Evolutionary conservation across 352 stramenopile species (phyloP).

Genomic region (Phytopythium litorale): DNA sequence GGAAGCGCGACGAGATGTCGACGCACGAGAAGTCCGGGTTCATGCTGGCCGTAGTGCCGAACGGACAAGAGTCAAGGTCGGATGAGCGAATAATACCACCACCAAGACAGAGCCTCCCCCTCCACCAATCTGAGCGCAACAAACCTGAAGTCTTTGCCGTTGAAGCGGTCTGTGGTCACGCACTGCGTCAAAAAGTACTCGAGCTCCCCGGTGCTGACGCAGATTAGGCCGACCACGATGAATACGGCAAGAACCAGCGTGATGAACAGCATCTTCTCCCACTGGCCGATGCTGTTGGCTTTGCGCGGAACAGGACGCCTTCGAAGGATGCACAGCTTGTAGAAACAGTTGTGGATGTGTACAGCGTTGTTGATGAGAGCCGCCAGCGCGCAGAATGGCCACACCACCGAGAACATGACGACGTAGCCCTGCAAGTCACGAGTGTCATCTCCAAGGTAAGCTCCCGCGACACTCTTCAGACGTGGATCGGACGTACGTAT

Average conservation of each 20-base stretch:
- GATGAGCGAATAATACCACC: background rate
- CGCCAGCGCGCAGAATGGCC: constrained; percentile 79
- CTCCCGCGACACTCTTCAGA: background rate
- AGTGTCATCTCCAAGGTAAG: background rate
- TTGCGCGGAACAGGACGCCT: constrained; percentile 72
- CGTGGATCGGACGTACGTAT: constrained; percentile 45
- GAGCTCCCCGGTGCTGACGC: constrained; percentile 76
- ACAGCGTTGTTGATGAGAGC: constrained; percentile 78
- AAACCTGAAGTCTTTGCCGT: constrained; percentile 82
- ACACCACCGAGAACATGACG: constrained; percentile 88
- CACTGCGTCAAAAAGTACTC: constrained; percentile 82
- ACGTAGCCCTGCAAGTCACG: constrained; percentile 57
- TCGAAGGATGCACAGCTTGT: constrained; percentile 72
- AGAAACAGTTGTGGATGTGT: constrained; percentile 83
- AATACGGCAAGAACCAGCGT: constrained; percentile 81
- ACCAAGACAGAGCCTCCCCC: background rate
- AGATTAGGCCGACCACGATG: constrained; percentile 81
- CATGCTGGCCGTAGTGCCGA: constrained; percentile 37
- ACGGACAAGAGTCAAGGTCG: background rate
- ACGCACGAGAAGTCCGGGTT: constrained; percentile 79
- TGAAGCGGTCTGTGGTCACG: constrained; percentile 65
- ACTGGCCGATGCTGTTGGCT: constrained; percentile 82
- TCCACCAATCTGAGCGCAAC: constrained; percentile 10
- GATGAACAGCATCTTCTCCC: constrained; percentile 86
- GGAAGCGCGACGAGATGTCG: constrained; percentile 69